Conservation (phyloP, 192 early-diverging fungal genomes). For the Phycomyces blakesleeanus region DNA sequence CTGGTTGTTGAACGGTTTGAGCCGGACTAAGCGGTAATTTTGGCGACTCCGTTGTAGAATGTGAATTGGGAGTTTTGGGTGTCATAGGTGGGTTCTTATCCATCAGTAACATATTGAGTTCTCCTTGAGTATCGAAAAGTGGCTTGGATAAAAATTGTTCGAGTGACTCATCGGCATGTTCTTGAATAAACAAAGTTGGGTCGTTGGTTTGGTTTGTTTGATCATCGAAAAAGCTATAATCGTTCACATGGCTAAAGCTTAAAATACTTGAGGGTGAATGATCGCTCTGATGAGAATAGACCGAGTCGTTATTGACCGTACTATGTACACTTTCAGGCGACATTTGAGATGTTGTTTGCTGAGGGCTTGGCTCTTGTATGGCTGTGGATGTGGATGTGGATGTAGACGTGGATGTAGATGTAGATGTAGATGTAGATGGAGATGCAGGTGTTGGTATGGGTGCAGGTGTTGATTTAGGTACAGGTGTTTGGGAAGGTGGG, state of each 20-base stretch:
- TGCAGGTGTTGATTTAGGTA: background rate
- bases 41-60: background rate
- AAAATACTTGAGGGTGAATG: background rate
- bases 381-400: background rate
- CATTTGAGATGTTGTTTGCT: background rate
- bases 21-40: background rate
- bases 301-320: background rate
- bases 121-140: conserved; percentile 8
- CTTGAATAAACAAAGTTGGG: conserved; percentile 6
- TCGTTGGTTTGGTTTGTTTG: conserved; percentile 6
- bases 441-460: background rate
- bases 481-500: background rate
- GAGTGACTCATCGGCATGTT: background rate
- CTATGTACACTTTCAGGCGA: background rate
- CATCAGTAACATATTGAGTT: conserved; percentile 4
- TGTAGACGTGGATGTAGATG: background rate
- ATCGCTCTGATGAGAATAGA: background rate
- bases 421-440: background rate
- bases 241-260: background rate
- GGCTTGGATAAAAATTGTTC: conserved; percentile 6
- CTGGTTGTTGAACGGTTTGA: background rate
- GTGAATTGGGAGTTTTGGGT: background rate
- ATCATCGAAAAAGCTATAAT: conserved; percentile 7
- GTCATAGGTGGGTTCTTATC: conserved; percentile 1
- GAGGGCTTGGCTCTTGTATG: background rate